Evolutionary conservation across 345 rosid species (phyloP).

Genomic region (Gossypium raimondii): DNA sequence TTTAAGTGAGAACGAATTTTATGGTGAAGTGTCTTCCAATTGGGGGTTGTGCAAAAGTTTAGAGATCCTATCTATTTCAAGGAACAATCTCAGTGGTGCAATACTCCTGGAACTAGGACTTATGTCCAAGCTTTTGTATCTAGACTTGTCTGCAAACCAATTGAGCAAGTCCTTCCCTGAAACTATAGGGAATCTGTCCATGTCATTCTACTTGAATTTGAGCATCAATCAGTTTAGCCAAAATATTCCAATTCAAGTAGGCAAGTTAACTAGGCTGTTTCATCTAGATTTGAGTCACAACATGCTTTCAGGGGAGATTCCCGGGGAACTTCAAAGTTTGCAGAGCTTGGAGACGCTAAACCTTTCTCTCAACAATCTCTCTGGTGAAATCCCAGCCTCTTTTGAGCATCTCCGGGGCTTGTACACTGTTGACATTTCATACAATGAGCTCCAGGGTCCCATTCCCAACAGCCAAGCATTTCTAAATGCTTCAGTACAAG

Average conservation of each 20-base stretch:
- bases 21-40: conserved; percentile 13
- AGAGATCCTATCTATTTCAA: background rate
- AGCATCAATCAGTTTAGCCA: conserved; percentile 25
- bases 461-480: conserved; percentile 32
- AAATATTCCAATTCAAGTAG: conserved; percentile 27
- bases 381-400: conserved; percentile 33
- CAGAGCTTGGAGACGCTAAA: conserved; percentile 24
- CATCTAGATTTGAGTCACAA: conserved; percentile 37
- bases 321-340: conserved; percentile 19
- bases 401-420: conserved; percentile 17
- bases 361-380: conserved; percentile 34
- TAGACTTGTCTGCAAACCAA: conserved; percentile 34
- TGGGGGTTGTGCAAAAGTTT: background rate
- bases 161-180: conserved; percentile 17
- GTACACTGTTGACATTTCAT: conserved; percentile 27
- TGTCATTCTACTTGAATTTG: conserved; percentile 30
- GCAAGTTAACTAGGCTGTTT: conserved; percentile 24
- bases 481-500: conserved; percentile 20
- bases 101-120: conserved; percentile 26
- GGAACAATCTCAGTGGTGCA: conserved; percentile 25
- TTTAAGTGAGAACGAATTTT: conserved; percentile 6
- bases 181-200: conserved; percentile 11
- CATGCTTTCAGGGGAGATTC: conserved; percentile 27
- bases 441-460: conserved; percentile 36
- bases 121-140: conserved; percentile 18